Evolutionary conservation across 2,329 filamentous ascomycete genomes (phyloP).

Genomic region (Aspergillus bombycis): DNA sequence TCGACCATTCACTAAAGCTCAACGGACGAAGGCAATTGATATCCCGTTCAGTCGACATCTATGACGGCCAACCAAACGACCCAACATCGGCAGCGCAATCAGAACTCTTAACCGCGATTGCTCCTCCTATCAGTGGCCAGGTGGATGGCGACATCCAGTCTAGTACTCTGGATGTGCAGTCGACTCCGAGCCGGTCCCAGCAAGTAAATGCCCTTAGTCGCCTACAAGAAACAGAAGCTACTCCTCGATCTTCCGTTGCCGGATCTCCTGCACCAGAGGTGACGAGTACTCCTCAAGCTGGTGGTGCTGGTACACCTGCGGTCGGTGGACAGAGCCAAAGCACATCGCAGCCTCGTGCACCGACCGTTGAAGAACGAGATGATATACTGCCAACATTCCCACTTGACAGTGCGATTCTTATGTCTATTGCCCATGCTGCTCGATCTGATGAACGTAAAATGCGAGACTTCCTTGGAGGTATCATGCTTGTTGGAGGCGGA

Average conservation of each 20-base stretch:
- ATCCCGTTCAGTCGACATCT: slow-evolving; percentile 87
- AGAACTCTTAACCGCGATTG: slow-evolving; percentile 60
- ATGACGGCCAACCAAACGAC: slow-evolving; percentile 91
- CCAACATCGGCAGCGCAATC: slow-evolving; percentile 83
- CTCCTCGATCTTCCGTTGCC: slow-evolving; percentile 81
- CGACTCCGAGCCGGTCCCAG: slow-evolving; percentile 57
- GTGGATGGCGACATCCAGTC: slow-evolving; percentile 43
- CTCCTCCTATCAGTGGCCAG: slow-evolving; percentile 39
- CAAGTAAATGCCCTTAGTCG: slow-evolving; percentile 72
- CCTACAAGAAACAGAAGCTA: slow-evolving; percentile 70
- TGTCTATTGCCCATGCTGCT: slow-evolving; percentile 83
- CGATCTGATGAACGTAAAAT: slow-evolving; percentile 90
- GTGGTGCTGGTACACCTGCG: slow-evolving; percentile 46
- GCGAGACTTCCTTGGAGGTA: slow-evolving; percentile 83
- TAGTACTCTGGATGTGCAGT: slow-evolving; percentile 34
- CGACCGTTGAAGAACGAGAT: slow-evolving; percentile 67
- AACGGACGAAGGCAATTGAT: slow-evolving; percentile 77
- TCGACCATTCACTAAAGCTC: slow-evolving; percentile 81
- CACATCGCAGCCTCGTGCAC: slow-evolving; percentile 42
- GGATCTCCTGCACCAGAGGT: slow-evolving; percentile 86
- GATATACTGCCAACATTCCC: slow-evolving; percentile 79
- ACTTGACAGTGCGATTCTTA: slow-evolving; percentile 86
- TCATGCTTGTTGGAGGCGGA: slow-evolving; percentile 88
- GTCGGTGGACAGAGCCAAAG: slow-evolving; percentile 31
- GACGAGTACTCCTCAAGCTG: slow-evolving; percentile 65